Evolutionary conservation across 495 filamentous ascomycete species (phyloP).

Genomic region (Penicillium steckii): DNA sequence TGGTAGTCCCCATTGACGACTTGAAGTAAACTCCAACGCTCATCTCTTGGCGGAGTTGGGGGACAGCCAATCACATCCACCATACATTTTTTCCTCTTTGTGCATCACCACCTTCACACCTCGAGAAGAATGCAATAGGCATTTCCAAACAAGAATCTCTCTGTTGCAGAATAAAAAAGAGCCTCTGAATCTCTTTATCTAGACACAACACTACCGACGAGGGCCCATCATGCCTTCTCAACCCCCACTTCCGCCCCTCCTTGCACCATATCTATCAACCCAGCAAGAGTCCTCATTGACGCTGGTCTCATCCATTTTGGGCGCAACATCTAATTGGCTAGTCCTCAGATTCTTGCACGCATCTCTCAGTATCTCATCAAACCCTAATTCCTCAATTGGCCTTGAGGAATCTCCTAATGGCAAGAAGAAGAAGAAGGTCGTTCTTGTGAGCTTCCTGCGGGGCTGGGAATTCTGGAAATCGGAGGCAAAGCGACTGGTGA

Average conservation of each 20-base stretch:
- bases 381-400: slow-evolving; percentile 20
- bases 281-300: slow-evolving; percentile 55
- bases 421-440: slow-evolving; percentile 50
- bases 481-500: slow-evolving; percentile 57
- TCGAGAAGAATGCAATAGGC: neutral
- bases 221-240: slow-evolving; percentile 44
- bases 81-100: slow-evolving; percentile 36
- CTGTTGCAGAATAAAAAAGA: neutral
- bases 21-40: neutral
- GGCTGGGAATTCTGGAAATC: slow-evolving; percentile 75
- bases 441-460: slow-evolving; percentile 78
- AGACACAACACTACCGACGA: neutral
- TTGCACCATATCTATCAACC: slow-evolving; percentile 60
- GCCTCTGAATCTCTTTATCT: neutral
- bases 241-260: slow-evolving; percentile 62
- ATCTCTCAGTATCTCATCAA: slow-evolving; percentile 38
- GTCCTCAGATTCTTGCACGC: slow-evolving; percentile 62
- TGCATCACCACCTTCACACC: slow-evolving; percentile 13
- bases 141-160: neutral
- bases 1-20: no score
- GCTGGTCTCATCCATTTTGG: slow-evolving; percentile 71
- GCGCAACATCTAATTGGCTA: slow-evolving; percentile 74
- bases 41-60: neutral
- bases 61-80: slow-evolving; percentile 30
- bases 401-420: slow-evolving; percentile 20